Evolutionary conservation across 2,329 filamentous ascomycete species (phyloP).

Genomic region (Nannizziopsis arthrosporioides): DNA sequence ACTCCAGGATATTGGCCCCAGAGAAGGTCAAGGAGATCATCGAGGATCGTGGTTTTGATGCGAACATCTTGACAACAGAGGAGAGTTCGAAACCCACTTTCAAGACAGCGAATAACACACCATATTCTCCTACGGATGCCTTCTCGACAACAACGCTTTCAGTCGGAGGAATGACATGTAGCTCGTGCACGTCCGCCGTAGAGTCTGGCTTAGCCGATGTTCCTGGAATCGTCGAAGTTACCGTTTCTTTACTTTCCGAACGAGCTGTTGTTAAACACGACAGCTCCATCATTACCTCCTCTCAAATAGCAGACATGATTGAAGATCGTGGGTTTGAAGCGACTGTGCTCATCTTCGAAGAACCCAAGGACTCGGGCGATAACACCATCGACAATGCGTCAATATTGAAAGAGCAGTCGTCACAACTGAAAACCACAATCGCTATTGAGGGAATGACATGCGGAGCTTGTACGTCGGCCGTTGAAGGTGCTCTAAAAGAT

Average conservation of each 20-base stretch:
- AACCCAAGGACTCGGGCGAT: constrained; percentile 28
- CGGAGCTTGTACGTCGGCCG: constrained; percentile 85
- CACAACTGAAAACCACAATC: constrained; percentile 61
- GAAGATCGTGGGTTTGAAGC: constrained; percentile 42
- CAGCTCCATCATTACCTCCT: constrained; percentile 39
- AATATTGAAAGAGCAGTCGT: constrained; percentile 24
- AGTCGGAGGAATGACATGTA: constrained; percentile 82
- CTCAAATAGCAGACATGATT: constrained; percentile 39
- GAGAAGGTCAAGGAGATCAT: constrained; percentile 73
- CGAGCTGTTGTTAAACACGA: constrained; percentile 79
- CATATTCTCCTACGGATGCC: constrained; percentile 11
- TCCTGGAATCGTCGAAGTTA: constrained; percentile 61
- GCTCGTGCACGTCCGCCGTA: constrained; percentile 75
- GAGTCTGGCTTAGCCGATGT: constrained; percentile 69
- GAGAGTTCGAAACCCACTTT: constrained; percentile 50
- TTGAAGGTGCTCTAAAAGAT: constrained; percentile 69
- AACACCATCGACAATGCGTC: constrained; percentile 44
- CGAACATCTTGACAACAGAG: constrained; percentile 72
- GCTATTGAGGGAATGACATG: constrained; percentile 96
- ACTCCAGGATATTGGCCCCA: constrained; percentile 60
- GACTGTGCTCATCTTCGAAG: constrained; percentile 38
- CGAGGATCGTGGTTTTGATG: constrained; percentile 85
- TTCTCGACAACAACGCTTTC: constrained; percentile 56
- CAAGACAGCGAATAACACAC: constrained; percentile 26
- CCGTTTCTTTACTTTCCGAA: constrained; percentile 72